Conservation (phyloP, 2,329 filamentous ascomycete genomes). For the Beauveria sp. region DNA sequence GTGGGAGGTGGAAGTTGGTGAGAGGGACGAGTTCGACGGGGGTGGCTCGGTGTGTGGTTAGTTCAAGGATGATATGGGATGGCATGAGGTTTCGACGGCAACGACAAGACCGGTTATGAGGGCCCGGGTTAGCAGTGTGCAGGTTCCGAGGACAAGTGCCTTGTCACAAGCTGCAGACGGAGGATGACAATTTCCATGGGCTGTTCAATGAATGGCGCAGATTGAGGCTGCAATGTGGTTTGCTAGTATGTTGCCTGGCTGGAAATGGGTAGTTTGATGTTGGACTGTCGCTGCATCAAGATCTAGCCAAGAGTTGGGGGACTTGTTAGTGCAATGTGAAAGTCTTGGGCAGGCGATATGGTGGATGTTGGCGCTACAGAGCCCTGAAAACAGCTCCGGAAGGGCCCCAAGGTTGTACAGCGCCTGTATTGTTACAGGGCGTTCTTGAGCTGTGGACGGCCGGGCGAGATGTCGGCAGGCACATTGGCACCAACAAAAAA, state of each 20-base stretch:
- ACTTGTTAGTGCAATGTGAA: not conserved
- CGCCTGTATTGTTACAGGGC: not conserved
- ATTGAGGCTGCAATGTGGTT: not conserved
- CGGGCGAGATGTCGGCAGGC: too few relatives aligned
- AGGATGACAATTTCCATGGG: not conserved
- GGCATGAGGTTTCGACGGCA: not conserved
- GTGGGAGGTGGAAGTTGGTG: too few relatives aligned
- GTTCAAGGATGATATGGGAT: not conserved
- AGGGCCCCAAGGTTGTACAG: not conserved
- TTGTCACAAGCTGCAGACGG: not conserved
- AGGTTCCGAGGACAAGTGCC: not conserved
- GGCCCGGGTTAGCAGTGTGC: not conserved
- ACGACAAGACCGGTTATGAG: not conserved
- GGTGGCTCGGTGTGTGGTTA: not conserved
- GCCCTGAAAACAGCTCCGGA: not conserved
- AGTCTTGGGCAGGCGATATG: not conserved
- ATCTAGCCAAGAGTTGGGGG: too few relatives aligned
- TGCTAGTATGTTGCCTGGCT: not conserved
- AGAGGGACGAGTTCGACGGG: not conserved
- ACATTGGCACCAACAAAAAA: too few relatives aligned
- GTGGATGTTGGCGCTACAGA: not conserved
- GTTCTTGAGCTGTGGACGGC: not conserved
- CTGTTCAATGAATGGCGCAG: not conserved
- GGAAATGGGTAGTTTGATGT: not conserved
- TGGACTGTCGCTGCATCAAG: not conserved